Percentiles rank a stretch among this genome's conserved stretches.
Evolutionary conservation across 768 basidiomycete species (phyloP).

Genomic region (Mycena vitilis): DNA sequence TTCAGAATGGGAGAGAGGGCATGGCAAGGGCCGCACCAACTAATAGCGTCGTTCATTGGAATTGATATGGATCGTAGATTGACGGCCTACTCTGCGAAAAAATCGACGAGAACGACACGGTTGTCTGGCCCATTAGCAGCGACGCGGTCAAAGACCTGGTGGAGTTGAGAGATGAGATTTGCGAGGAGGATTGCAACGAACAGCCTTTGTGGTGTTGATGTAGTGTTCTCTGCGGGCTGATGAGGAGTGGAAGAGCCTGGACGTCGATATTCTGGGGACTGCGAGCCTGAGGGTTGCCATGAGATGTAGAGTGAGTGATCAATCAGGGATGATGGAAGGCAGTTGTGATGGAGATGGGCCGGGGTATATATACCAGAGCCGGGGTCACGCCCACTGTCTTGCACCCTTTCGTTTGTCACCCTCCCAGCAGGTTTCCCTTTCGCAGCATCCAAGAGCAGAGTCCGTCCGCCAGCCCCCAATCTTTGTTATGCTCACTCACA

Average conservation of each 20-base stretch:
- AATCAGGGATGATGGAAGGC: conserved; percentile 10
- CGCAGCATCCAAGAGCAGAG: conserved; percentile 59
- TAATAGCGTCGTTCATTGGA: conserved; percentile 38
- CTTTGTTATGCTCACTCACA: conserved; percentile 12
- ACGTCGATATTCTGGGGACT: not conserved
- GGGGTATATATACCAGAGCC: not conserved
- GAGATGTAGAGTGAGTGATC: not conserved
- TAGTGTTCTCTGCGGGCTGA: conserved; percentile 54
- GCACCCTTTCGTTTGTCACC: conserved; percentile 36
- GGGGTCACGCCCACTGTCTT: not conserved
- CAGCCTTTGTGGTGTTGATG: conserved; percentile 57
- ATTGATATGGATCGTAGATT: not conserved
- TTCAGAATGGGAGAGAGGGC: conserved; percentile 77
- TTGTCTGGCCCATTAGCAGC: conserved; percentile 48
- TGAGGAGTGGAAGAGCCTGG: conserved; percentile 53
- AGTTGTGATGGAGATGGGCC: conserved; percentile 17
- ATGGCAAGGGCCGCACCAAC: conserved; percentile 86
- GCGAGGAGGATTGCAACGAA: conserved; percentile 40
- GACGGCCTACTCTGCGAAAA: conserved; percentile 80
- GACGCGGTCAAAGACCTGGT: conserved; percentile 30
- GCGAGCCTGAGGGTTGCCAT: conserved; percentile 25
- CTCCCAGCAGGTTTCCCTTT: conserved; percentile 47
- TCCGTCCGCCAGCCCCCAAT: conserved; percentile 39
- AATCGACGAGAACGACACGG: conserved; percentile 78
- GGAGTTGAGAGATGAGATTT: not conserved